A percentile compares a stretch with the other conserved stretches of the same genome.
phyloP scores from a whole-genome alignment of 192 early-diverging fungal genomes.

The Mortierella claussenii region DNA sequence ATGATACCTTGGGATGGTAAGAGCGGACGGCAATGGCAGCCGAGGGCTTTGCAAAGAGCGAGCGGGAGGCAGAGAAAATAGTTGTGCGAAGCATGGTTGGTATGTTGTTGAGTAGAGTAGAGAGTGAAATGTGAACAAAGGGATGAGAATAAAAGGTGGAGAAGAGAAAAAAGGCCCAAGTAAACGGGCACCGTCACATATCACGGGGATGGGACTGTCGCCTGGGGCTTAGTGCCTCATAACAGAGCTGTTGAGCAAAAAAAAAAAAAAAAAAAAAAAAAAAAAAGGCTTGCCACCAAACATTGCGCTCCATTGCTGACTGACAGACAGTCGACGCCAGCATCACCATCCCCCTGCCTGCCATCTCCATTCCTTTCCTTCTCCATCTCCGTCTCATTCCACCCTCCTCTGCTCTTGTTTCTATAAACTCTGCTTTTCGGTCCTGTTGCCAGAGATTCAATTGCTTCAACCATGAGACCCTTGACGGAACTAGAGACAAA shows the following conservation, averaged over 20 bases:
- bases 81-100: conserved; percentile 38
- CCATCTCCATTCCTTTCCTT: not conserved
- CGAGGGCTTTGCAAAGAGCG: conserved; percentile 40
- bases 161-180: conserved; percentile 2
- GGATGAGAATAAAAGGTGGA: not conserved
- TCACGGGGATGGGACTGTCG: too few species aligned
- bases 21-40: conserved; percentile 37
- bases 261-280: conserved; percentile 10
- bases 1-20: conserved; percentile 49
- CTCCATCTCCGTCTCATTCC: not conserved
- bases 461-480: conserved; percentile 86
- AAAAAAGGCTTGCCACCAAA: conserved; percentile 1
- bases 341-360: too few species aligned
- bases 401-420: not conserved
- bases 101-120: not conserved
- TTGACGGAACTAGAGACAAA: conserved; percentile 98
- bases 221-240: too few species aligned
- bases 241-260: too few species aligned
- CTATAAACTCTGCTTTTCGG: too few species aligned
- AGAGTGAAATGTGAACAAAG: not conserved
- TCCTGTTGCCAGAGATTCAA: too few species aligned
- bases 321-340: too few species aligned
- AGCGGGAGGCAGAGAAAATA: conserved; percentile 29
- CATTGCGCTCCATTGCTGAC: too few species aligned
- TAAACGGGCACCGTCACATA: too few species aligned